Conservation (phyloP, 1,284 basidiomycete species). For the Porodaedalea pini region DNA sequence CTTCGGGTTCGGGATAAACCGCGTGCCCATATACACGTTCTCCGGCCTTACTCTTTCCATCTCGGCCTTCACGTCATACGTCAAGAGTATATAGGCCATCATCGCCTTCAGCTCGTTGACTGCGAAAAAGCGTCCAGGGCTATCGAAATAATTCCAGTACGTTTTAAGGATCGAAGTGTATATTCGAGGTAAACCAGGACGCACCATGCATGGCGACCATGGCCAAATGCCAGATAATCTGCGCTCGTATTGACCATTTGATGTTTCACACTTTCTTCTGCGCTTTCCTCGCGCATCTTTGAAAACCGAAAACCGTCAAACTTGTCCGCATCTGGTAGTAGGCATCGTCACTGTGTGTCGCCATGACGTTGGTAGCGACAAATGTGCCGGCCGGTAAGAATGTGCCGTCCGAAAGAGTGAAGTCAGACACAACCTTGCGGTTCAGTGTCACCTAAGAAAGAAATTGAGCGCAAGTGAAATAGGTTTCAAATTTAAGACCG, state of each 20-base stretch:
- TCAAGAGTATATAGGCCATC: conserved; percentile 19
- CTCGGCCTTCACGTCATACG: conserved; percentile 27
- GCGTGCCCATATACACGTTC: conserved; percentile 13
- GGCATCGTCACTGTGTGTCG: conserved; percentile 40
- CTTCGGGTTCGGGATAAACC: conserved; percentile 20
- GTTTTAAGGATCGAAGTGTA: no score
- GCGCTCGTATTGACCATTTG: conserved; percentile 28
- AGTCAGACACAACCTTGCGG: conserved; percentile 32
- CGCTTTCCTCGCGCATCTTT: conserved; percentile 33
- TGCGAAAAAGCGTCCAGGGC: conserved; percentile 20
- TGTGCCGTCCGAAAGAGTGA: conserved; percentile 40
- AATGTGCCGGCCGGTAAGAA: conserved; percentile 41
- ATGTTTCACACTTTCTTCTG: conserved; percentile 26
- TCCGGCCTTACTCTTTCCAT: conserved; percentile 30
- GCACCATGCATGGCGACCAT: conserved; percentile 32
- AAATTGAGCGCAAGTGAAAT: neutral
- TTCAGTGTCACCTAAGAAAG: conserved; percentile 9
- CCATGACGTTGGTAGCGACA: conserved; percentile 39
- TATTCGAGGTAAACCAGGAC: conserved; percentile 1
- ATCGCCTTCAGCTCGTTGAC: conserved; percentile 20
- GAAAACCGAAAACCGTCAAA: conserved; percentile 48
- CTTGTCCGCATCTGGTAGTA: conserved; percentile 37
- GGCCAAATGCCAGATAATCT: conserved; percentile 30
- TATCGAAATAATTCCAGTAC: neutral
- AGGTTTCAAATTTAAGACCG: neutral